Percentiles rank a stretch among this genome's conserved stretches.
Evolutionary conservation across 768 basidiomycete genomes (phyloP).

Genomic region (Mrakia blollopis): DNA sequence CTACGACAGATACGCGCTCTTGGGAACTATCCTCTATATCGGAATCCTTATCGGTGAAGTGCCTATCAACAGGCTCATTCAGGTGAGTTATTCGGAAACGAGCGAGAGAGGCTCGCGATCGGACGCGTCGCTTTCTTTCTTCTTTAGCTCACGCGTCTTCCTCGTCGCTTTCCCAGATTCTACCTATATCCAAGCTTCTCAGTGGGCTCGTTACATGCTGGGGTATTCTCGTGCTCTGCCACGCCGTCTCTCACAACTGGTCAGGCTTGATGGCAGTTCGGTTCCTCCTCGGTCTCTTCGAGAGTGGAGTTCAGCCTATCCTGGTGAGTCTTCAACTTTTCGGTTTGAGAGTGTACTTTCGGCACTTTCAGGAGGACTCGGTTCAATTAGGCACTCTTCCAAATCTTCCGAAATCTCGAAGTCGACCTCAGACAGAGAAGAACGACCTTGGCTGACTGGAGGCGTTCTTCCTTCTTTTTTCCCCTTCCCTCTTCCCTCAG

Average conservation of each 20-base stretch:
- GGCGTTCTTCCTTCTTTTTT: neutral
- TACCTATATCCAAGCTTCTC: constrained; percentile 54
- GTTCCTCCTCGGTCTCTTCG: constrained; percentile 48
- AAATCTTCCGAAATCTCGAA: too few species aligned
- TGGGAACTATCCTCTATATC: constrained; percentile 39
- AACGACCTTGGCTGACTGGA: neutral
- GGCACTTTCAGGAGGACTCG: too few species aligned
- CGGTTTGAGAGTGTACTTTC: neutral
- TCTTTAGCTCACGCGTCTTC: too few species aligned
- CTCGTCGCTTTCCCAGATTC: constrained; percentile 38
- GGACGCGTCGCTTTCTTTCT: too few species aligned
- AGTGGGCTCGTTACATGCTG: constrained; percentile 44
- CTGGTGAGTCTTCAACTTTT: constrained; percentile 37
- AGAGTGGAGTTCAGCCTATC: constrained; percentile 52
- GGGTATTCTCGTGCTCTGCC: constrained; percentile 51
- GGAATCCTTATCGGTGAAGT: constrained; percentile 48
- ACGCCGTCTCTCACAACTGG: constrained; percentile 49
- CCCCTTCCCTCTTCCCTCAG: neutral
- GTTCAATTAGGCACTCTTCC: too few species aligned
- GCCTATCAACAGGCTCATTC: constrained; percentile 52
- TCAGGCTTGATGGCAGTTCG: constrained; percentile 48
- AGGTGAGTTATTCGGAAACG: too few species aligned
- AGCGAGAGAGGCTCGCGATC: too few species aligned
- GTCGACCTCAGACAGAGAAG: neutral
- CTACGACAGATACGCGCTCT: constrained; percentile 46